These are phyloP conservation scores for Corylus heterophylla DNA, from an alignment of 306 rosid species.

Conservation along the genomic window DNA sequence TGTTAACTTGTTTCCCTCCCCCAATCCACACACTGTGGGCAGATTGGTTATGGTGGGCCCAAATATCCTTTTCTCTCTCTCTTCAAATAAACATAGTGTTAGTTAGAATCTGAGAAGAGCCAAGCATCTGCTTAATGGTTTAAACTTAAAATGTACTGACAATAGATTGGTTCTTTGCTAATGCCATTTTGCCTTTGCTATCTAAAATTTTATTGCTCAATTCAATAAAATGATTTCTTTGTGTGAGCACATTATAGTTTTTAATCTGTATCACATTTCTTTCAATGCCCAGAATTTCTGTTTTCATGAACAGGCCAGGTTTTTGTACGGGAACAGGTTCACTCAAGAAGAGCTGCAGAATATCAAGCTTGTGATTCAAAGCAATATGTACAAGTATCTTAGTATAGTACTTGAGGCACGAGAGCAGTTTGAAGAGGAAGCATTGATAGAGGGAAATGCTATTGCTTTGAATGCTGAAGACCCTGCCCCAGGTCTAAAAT, in stretches of 20 bases:
- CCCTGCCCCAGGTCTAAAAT: constrained; percentile 43
- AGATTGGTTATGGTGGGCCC: background rate
- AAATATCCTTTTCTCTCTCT: background rate
- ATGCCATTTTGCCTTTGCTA: background rate
- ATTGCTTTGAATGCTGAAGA: constrained; percentile 34
- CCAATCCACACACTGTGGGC: background rate
- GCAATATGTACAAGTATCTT: constrained; percentile 88
- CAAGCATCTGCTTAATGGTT: background rate
- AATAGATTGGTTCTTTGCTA: background rate
- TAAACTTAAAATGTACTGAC: background rate
- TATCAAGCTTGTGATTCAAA: constrained; percentile 86
- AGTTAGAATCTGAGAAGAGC: background rate
- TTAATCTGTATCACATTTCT: background rate
- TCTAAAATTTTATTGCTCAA: background rate
- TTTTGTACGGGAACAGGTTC: constrained; percentile 73
- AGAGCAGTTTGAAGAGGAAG: constrained; percentile 91
- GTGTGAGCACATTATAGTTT: background rate
- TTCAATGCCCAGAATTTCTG: constrained; percentile 19
- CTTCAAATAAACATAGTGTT: background rate
- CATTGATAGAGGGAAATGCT: constrained; percentile 41
- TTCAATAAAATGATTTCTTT: background rate
- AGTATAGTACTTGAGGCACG: constrained; percentile 86
- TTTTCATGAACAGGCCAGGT: constrained; percentile 61
- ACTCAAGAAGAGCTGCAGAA: constrained; percentile 69
- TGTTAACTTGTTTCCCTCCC: background rate